Base-by-base conservation (phyloP, 208 protist species). In the Wallacemonas sp. region DNA sequence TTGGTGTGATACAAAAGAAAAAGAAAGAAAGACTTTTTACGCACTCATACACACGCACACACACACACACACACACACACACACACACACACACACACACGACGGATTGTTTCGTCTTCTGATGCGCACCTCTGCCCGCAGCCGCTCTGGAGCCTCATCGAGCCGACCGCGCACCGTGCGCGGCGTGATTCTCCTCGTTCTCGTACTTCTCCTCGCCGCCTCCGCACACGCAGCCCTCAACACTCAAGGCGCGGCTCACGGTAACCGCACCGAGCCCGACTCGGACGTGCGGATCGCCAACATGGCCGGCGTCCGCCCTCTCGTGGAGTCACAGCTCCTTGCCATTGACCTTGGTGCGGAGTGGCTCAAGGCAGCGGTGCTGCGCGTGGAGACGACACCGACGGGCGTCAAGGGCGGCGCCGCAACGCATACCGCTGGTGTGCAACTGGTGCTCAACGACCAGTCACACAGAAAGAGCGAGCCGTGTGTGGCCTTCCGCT, bases 361-460 rank as follows among this genome's bases (percentile, higher is more conserved):
- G n/a, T 84, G 64, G 65, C 45, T 72, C 31, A 88, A 88, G 72
- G 65, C 70, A 2, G 71, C 72, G 18, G 74, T 70, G 23, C 52
- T 65, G 54, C 70, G 42, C 28, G 63, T 23, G 65, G 69, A 38
- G 16, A 72, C 42, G 1, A 46, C 32, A 23, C 45, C 42, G 16
- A 68, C 52, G 5, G 65, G 42, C 16, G 49, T 25, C 29, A 42
- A 61, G 25, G 8, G 48, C 31, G 49, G 62, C 12, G 46, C 65
- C 5, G 57, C 76, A 23, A 48, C 64, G 8, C 36, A 41, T 10
- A 48, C 45, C 2, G 65, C 68, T 0, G 20, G 44, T 18, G 79
- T 91, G n/a, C 74, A 91, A 41, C 81, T 98, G 16, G 85, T 98
- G 28, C 70, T 98, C 14, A 98, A 98, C 67, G 95, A 98, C 57